These are phyloP conservation scores for Nephelium lappaceum DNA, from an alignment of 345 rosid species.

Conservation along the genomic window DNA sequence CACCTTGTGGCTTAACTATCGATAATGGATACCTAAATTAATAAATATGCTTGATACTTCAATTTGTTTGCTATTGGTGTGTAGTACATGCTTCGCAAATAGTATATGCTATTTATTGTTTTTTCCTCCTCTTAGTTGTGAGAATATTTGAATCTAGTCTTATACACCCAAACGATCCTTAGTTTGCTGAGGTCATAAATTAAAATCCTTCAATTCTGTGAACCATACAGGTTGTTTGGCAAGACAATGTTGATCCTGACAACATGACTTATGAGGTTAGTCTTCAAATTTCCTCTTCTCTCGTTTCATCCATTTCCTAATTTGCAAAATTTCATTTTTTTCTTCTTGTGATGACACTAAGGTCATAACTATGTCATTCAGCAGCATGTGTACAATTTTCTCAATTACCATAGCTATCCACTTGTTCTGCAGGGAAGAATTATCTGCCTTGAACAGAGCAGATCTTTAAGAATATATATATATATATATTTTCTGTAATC, in stretches of 20 bases:
- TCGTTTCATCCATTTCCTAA: background rate
- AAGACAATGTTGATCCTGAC: constrained; percentile 94
- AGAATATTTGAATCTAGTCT: background rate
- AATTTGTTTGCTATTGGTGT: background rate
- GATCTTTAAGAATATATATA: background rate
- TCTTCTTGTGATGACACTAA: background rate
- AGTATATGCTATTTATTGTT: background rate
- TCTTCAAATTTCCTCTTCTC: constrained; percentile 2
- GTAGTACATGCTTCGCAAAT: background rate
- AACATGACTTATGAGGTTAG: constrained; percentile 97
- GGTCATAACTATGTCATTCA: background rate
- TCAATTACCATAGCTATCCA: background rate
- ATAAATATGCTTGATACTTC: background rate
- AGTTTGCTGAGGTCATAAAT: constrained; percentile 6
- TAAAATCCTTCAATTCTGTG: constrained; percentile 3
- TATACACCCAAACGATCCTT: background rate
- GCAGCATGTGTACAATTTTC: background rate
- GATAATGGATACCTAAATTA: no score
- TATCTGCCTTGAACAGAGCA: background rate
- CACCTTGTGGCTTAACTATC: background rate
- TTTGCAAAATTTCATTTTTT: constrained; percentile 6
- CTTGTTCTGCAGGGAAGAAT: background rate
- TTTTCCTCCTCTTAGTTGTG: background rate
- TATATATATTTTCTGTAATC: background rate
- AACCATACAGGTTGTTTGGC: constrained; percentile 71